A percentile compares a stretch with the other conserved stretches of the same genome.
Conservation (phyloP, 768 basidiomycete genomes). For the Podaxis sp. region DNA sequence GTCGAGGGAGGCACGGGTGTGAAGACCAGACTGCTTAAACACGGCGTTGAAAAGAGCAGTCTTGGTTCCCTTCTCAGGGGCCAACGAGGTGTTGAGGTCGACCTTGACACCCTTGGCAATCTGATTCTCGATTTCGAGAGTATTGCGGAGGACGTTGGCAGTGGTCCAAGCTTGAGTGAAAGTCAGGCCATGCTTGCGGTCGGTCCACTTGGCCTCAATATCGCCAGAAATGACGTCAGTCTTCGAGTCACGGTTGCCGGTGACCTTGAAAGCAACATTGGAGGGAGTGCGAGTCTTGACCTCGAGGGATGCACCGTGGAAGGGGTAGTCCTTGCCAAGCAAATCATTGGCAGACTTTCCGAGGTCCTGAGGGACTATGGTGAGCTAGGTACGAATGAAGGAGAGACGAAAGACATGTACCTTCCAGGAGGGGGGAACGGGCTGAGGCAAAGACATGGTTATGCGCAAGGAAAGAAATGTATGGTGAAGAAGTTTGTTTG, state of each 20-base stretch:
- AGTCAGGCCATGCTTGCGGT: slow-evolving; percentile 89
- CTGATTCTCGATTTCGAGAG: slow-evolving; percentile 94
- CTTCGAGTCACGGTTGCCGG: slow-evolving; percentile 77
- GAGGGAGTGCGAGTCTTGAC: slow-evolving; percentile 89
- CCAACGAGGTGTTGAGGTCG: slow-evolving; percentile 77
- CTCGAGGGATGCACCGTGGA: slow-evolving; percentile 68
- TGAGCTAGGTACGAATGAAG: not conserved
- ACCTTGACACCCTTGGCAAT: slow-evolving; percentile 97
- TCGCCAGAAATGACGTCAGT: slow-evolving; percentile 74
- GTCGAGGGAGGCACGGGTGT: slow-evolving; percentile 88
- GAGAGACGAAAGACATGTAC: slow-evolving; percentile 33
- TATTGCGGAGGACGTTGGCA: slow-evolving; percentile 84
- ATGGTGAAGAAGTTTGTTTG: slow-evolving; percentile 10
- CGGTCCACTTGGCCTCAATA: slow-evolving; percentile 91
- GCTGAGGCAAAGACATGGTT: slow-evolving; percentile 88
- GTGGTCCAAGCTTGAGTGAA: slow-evolving; percentile 98
- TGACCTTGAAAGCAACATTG: slow-evolving; percentile 91
- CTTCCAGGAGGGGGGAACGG: slow-evolving; percentile 98
- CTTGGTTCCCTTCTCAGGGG: slow-evolving; percentile 86
- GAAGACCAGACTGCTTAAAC: slow-evolving; percentile 96
- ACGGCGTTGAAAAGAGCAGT: slow-evolving; percentile 74
- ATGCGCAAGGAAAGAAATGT: slow-evolving; percentile 19
- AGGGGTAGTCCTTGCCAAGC: slow-evolving; percentile 87
- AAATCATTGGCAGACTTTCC: slow-evolving; percentile 98
- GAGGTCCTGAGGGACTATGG: slow-evolving; percentile 60